Base-by-base conservation (phyloP, 169 alveolate genomes). In the Plasmodium coatneyi region DNA sequence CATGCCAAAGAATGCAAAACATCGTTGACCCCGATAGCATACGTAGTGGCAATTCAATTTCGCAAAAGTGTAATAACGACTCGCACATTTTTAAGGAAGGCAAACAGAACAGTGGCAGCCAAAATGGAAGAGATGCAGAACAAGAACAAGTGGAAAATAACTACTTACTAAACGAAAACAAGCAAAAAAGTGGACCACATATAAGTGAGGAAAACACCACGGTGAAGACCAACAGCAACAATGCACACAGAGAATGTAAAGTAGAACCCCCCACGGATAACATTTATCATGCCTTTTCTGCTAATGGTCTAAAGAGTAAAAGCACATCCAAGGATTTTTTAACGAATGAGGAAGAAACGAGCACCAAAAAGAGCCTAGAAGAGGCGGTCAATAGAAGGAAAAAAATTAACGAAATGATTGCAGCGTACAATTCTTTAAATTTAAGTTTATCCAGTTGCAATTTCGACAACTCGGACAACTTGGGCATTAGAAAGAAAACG, bases 361-460 rank as follows among this genome's bases (percentile, higher is more conserved):
- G 74, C 54, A 87, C 93, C 78, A 34, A 74, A n/a, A 87, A 79
- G 39, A 87, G 52, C 46, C 71, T 87, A 66, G 89, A 87, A 87
- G 87, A 87, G 32, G 93, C 93, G 66, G 93, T 87, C 60, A 87
- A 87, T n/a, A 41, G 93, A 66, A 87, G 93, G 71, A 87, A 43
- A 66, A 56, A 87, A 87, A 87, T 87, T 39, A 87, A 36, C 70
- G 89, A 87, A 71, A 87, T 87, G 86, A 56, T 87, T 25, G 79
- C 49, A 87, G 86, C 80, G 66, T 43, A 87, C 81, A 87, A 71
- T 71, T 87, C 93, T 9, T 60, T 87, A 87, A 87, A 87, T 54
- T 82, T 82, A 82, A 82, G 92, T 82, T 87, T 87, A 39, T 84
- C 84, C 22, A 87, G 84, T 87, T 56, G 70, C 71, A 54, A 78